Evolutionary conservation across 2,329 filamentous ascomycete genomes (phyloP).

Genomic region (Venturia asperata): DNA sequence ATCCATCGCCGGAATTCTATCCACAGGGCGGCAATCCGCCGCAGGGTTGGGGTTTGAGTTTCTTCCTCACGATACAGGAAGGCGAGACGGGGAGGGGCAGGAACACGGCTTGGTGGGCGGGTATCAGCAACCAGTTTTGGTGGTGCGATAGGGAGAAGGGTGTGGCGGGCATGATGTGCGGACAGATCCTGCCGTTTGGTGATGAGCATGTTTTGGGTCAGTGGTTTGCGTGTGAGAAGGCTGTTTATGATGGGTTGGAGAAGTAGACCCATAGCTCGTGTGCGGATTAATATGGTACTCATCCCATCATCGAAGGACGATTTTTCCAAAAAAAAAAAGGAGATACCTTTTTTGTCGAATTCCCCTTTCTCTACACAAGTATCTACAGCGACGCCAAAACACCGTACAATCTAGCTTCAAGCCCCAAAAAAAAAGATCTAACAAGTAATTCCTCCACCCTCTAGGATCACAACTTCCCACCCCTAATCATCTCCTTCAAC

Average conservation of each 20-base stretch:
- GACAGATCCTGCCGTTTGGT: slow-evolving; percentile 32
- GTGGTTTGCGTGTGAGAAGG: slow-evolving; percentile 32
- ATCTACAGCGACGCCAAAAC: too few species aligned
- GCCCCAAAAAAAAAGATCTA: too few species aligned
- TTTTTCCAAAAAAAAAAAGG: too few species aligned
- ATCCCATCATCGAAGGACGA: too few species aligned
- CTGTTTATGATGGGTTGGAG: slow-evolving; percentile 31
- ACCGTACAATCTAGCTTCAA: background rate
- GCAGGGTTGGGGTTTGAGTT: slow-evolving; percentile 59
- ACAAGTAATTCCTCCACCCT: too few species aligned
- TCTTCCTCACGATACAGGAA: slow-evolving; percentile 45
- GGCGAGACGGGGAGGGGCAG: slow-evolving; percentile 46
- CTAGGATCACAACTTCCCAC: background rate
- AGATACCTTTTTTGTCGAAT: too few species aligned
- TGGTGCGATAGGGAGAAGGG: slow-evolving; percentile 56
- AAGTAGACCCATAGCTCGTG: background rate
- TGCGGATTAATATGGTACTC: background rate
- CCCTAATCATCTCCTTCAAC: slow-evolving; percentile 28
- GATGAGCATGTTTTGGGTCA: slow-evolving; percentile 30
- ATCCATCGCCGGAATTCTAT: slow-evolving; percentile 45
- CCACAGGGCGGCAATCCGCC: slow-evolving; percentile 42
- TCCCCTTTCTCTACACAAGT: too few species aligned
- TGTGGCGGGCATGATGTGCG: slow-evolving; percentile 37
- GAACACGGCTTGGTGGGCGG: slow-evolving; percentile 51
- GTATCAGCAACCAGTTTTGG: slow-evolving; percentile 55